phyloP scores from a whole-genome alignment of 2,329 filamentous ascomycete species.

The Aspergillus candidus region DNA sequence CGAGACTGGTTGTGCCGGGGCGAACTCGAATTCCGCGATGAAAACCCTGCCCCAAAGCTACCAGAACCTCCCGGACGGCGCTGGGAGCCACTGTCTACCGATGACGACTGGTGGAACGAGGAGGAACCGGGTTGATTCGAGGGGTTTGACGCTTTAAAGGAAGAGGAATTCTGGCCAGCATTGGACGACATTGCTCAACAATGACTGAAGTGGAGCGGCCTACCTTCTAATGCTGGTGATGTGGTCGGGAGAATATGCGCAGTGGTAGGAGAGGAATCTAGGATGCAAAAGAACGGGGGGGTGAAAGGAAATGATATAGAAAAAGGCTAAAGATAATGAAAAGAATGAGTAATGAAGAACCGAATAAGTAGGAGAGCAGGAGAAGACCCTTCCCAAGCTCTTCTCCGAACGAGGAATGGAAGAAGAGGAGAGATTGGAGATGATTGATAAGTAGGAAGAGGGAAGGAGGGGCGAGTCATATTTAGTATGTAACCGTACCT shows the following conservation, averaged over 20 bases:
- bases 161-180: slow-evolving; percentile 28
- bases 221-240: neutral
- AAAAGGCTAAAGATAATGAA: neutral
- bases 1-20: slow-evolving; percentile 66
- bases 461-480: no score
- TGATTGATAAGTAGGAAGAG: no score
- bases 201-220: neutral
- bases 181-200: slow-evolving; percentile 37
- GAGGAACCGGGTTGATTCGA: slow-evolving; percentile 29
- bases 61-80: slow-evolving; percentile 38
- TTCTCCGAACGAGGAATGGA: slow-evolving; percentile 10
- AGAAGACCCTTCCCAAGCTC: slow-evolving; percentile 14
- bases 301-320: slow-evolving; percentile 1
- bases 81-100: slow-evolving; percentile 32
- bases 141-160: slow-evolving; percentile 37
- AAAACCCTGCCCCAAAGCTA: slow-evolving; percentile 35
- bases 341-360: slow-evolving; percentile 3
- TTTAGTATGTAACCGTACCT: no score
- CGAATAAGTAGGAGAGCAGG: slow-evolving; percentile 12
- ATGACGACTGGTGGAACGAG: slow-evolving; percentile 27
- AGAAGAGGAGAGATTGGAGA: slow-evolving; percentile 9
- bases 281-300: neutral
- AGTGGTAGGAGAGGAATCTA: neutral
- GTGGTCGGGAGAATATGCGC: slow-evolving; percentile 21
- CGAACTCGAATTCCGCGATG: slow-evolving; percentile 32